Evolutionary conservation across 306 rosid species (phyloP).

Genomic region (Pyrus betulifolia): DNA sequence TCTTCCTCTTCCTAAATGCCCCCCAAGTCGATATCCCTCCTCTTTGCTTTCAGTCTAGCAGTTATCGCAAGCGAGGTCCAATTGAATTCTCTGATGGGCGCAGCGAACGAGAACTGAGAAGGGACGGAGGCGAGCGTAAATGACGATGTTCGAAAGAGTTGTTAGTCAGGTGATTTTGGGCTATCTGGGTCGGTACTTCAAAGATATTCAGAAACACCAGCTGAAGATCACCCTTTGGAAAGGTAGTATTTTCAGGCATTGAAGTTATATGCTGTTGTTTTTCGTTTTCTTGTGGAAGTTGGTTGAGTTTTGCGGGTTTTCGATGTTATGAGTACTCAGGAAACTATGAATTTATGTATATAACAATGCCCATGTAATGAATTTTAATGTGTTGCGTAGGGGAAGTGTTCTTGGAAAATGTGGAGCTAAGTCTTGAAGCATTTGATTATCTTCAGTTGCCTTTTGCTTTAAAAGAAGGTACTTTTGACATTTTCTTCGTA

Average conservation of each 20-base stretch:
- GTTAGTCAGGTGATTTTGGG: conserved; percentile 77
- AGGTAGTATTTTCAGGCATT: conserved; percentile 28
- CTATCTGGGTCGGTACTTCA: conserved; percentile 67
- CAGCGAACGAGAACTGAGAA: not conserved
- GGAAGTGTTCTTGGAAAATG: conserved; percentile 86
- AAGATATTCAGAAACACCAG: conserved; percentile 81
- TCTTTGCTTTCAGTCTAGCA: not conserved
- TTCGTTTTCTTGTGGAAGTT: not conserved
- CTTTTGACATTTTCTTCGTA: not conserved
- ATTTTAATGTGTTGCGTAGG: conserved; percentile 26
- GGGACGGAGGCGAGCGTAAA: not conserved
- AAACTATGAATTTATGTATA: not conserved
- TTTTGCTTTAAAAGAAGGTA: conserved; percentile 87
- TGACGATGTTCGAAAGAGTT: conserved; percentile 70
- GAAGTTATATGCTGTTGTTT: not conserved
- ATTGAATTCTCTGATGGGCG: not conserved
- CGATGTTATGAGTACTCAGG: not conserved
- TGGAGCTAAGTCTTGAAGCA: conserved; percentile 89
- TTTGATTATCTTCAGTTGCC: conserved; percentile 94
- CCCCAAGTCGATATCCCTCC: not conserved
- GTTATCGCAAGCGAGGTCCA: not conserved
- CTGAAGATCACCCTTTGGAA: conserved; percentile 75
- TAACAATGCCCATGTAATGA: not conserved
- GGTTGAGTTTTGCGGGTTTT: not conserved
- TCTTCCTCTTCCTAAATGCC: not conserved